phyloP scores from a whole-genome alignment of 495 filamentous ascomycete species.

The Massariosphaeria phaeospora region DNA sequence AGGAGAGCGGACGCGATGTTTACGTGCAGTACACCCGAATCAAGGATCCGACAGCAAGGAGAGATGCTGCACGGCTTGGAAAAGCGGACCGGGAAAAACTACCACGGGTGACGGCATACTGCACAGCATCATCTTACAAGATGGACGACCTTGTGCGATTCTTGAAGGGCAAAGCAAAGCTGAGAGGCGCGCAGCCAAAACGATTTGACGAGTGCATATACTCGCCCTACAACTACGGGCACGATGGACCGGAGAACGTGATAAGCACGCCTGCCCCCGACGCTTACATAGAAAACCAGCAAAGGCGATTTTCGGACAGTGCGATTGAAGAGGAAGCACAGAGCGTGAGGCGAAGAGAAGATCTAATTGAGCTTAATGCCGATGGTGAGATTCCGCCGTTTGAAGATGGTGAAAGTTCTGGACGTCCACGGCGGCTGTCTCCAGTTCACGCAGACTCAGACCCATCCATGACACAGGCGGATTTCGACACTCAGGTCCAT shows the following conservation, averaged over 20 bases:
- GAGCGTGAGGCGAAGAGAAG: slow-evolving; percentile 36
- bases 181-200: slow-evolving; percentile 76
- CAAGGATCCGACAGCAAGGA: slow-evolving; percentile 87
- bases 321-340: slow-evolving; percentile 42
- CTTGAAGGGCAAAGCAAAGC: slow-evolving; percentile 72
- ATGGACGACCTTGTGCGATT: slow-evolving; percentile 83
- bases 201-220: slow-evolving; percentile 96
- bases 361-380: slow-evolving; percentile 42
- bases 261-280: slow-evolving; percentile 20
- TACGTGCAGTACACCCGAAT: slow-evolving; percentile 94
- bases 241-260: slow-evolving; percentile 6
- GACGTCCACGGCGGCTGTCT: not conserved
- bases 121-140: slow-evolving; percentile 84
- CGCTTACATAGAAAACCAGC: slow-evolving; percentile 44
- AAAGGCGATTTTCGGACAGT: slow-evolving; percentile 42
- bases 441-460: slow-evolving; percentile 20
- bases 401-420: slow-evolving; percentile 1
- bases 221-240: slow-evolving; percentile 74
- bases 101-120: slow-evolving; percentile 92
- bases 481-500: slow-evolving; percentile 75
- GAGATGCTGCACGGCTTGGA: slow-evolving; percentile 87
- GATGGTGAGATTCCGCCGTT: slow-evolving; percentile 13
- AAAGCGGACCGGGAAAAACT: slow-evolving; percentile 86
- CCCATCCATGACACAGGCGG: slow-evolving; percentile 23
- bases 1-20: slow-evolving; percentile 90